phyloP scores from a whole-genome alignment of 345 rosid genomes.

The Sonneratia caseolaris region DNA sequence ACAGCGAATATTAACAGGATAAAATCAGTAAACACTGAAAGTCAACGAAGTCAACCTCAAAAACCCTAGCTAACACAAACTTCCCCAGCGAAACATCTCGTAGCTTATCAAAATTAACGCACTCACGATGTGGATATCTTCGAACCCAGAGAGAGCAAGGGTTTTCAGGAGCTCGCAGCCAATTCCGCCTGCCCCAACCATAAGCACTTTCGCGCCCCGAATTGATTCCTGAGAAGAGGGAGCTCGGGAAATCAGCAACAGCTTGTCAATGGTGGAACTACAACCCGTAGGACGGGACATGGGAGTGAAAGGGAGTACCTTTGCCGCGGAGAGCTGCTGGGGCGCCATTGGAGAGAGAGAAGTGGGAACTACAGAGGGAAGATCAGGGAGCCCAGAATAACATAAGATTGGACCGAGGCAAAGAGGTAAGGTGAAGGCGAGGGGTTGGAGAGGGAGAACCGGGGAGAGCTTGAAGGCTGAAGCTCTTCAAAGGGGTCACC shows the following conservation, averaged over 20 bases:
- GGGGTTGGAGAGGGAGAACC: not conserved
- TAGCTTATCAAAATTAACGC: not conserved
- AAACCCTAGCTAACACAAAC: slow-evolving; percentile 4
- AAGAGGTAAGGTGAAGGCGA: not conserved
- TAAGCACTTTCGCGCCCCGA: slow-evolving; percentile 88
- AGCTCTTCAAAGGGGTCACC: not conserved
- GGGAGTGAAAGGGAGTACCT: not conserved
- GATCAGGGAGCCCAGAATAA: not conserved
- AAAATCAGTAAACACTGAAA: not conserved
- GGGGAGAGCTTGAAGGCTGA: not conserved
- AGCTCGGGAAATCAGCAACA: not conserved
- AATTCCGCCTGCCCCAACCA: slow-evolving; percentile 99
- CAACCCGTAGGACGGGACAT: not conserved
- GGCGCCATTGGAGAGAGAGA: not conserved
- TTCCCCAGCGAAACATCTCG: not conserved
- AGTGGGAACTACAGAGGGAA: not conserved
- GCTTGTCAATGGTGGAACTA: not conserved
- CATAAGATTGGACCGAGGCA: not conserved
- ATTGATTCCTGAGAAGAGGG: not conserved
- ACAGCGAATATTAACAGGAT: no score
- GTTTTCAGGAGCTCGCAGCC: slow-evolving; percentile 98
- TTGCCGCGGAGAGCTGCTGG: not conserved
- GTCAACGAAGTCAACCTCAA: slow-evolving; percentile 5
- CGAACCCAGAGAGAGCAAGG: slow-evolving; percentile 86
- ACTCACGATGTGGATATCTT: slow-evolving; percentile 90